Base-by-base conservation (phyloP, 345 rosid species). In the Angophora floribunda region DNA sequence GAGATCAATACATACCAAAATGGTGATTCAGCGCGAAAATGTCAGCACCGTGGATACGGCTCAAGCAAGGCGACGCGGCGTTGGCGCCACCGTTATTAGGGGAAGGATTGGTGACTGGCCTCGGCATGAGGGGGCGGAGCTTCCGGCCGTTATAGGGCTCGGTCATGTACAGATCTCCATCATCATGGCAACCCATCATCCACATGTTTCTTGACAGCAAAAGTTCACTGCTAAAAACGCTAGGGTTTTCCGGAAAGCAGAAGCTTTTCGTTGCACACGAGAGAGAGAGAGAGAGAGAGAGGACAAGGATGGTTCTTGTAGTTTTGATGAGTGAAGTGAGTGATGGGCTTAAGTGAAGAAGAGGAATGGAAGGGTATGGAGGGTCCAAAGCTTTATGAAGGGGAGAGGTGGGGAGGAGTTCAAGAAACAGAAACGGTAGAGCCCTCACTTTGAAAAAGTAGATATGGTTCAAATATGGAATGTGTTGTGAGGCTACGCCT, bases 151-250 rank as follows among this genome's bases (percentile, higher is more conserved):
- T 92, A 90, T 90, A 93, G 65, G 95, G 91, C 41, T 95, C 97
- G 53, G 93, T 87, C 89, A 95, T 89, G 93, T 94, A 92, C 91
- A 94, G 91, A 51, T 95, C 94, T 78, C 93, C 96, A 53, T 95
- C 94, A 65, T 96, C 98, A 86, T 91, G 93, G 93, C 93, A 97
- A 87, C 95, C 99, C 97, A 97, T 94, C 95, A 91, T 97, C 99
- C 99, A 96, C 99, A 96, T 97, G 89, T 41, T 50, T 19, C 70
- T 36, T 26, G 13, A 51, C 59, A 53, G 49, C 65, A n/a, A 51
- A 13, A 49, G 86, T 50, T 16, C 12, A 85, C 13, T 8, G 24
- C 41, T 2, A 24, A 85, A 36, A 85, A 30, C 44, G 24, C 22
- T 51, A n/a, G 59, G 86, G 86, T 50, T 28, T 85, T 16, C n/a